Evolutionary conservation across 164 flowering plant species (phyloP).

Genomic region (Tetrastigma voinierianum): DNA sequence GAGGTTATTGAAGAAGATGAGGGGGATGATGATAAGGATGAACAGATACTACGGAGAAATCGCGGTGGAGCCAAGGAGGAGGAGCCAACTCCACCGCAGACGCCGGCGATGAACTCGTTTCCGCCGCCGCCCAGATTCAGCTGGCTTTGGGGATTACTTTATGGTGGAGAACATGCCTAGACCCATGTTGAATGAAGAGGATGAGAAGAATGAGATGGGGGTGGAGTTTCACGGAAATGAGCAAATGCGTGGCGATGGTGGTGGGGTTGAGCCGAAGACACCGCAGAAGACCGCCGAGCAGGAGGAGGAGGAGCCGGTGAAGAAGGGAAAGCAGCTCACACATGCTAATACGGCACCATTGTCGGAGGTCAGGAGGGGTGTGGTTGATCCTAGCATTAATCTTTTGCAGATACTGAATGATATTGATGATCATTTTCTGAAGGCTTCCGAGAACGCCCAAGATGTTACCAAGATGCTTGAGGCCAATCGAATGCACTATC

Average conservation of each 20-base stretch:
- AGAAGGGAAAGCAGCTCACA: slow-evolving; percentile 29
- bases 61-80: slow-evolving; percentile 15
- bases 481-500: slow-evolving; percentile 85
- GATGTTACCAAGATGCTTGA: slow-evolving; percentile 91
- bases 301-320: slow-evolving; percentile 18
- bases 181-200: slow-evolving; percentile 31
- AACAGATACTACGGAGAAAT: slow-evolving; percentile 9
- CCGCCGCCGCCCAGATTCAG: slow-evolving; percentile 35
- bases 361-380: slow-evolving; percentile 32
- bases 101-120: slow-evolving; percentile 17
- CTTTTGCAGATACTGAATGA: slow-evolving; percentile 50
- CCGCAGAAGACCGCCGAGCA: slow-evolving; percentile 39
- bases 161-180: slow-evolving; percentile 40
- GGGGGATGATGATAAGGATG: slow-evolving; percentile 14
- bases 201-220: slow-evolving; percentile 23
- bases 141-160: slow-evolving; percentile 89
- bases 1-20: slow-evolving; percentile 40
- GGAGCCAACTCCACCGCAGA: slow-evolving; percentile 21
- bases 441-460: slow-evolving; percentile 76
- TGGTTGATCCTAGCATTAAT: slow-evolving; percentile 27
- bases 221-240: slow-evolving; percentile 14
- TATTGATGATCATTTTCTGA: slow-evolving; percentile 79
- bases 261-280: slow-evolving; percentile 29
- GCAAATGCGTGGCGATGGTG: slow-evolving; percentile 1
- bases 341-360: slow-evolving; percentile 52